These are phyloP conservation scores for Macrolepiota dolichaula DNA, from an alignment of 768 basidiomycete genomes.

Conservation along the genomic window DNA sequence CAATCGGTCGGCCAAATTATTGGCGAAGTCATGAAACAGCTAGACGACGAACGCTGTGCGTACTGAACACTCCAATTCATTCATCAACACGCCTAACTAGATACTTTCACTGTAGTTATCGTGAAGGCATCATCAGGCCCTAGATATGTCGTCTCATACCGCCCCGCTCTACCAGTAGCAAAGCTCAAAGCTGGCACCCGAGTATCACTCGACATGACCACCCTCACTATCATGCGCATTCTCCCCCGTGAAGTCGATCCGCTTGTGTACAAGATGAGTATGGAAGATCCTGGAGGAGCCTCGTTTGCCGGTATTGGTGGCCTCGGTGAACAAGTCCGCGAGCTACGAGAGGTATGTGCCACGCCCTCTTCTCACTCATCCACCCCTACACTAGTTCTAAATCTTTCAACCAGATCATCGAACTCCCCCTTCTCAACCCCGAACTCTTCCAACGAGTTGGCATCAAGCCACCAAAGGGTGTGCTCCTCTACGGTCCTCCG, in stretches of 20 bases:
- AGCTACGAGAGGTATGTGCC: conserved; percentile 79
- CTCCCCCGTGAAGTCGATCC: conserved; percentile 97
- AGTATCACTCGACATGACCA: conserved; percentile 99
- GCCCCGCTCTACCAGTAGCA: conserved; percentile 84
- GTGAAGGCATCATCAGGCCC: conserved; percentile 99
- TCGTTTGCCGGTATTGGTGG: conserved; percentile 98
- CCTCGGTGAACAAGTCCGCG: conserved; percentile 92
- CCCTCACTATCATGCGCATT: conserved; percentile 97
- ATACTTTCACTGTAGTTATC: conserved; percentile 60
- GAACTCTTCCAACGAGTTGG: conserved; percentile 95
- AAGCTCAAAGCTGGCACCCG: conserved; percentile 94
- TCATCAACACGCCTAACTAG: background rate
- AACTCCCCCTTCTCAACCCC: conserved; percentile 89
- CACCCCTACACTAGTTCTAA: background rate
- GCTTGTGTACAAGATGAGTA: conserved; percentile 98
- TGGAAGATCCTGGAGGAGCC: conserved; percentile 95
- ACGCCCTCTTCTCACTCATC: background rate
- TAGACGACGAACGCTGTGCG: conserved; percentile 96
- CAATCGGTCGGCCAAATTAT: conserved; percentile 99
- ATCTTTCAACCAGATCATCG: conserved; percentile 73
- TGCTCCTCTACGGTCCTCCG: conserved; percentile 93
- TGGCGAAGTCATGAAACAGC: conserved; percentile 97
- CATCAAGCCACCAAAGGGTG: conserved; percentile 95
- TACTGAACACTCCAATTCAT: conserved; percentile 12
- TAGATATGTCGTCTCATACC: conserved; percentile 96